Percentiles rank a stretch among this genome's conserved stretches.
phyloP scores from a whole-genome alignment of 2,329 filamentous ascomycete genomes.

The Fusarium incarnatum region DNA sequence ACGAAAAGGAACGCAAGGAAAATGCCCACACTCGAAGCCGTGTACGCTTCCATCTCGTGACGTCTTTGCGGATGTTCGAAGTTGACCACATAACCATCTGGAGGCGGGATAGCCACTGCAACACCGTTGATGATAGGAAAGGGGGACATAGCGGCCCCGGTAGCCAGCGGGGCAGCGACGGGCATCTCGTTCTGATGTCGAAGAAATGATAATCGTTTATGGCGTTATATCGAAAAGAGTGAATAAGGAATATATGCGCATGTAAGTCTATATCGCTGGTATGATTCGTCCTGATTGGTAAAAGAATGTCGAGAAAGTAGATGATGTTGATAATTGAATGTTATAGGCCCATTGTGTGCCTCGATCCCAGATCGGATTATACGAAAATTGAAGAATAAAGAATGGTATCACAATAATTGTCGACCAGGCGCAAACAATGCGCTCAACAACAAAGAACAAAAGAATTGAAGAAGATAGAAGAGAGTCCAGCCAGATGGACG shows the following conservation, averaged over 20 bases:
- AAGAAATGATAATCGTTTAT: background rate
- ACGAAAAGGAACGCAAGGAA: conserved; percentile 40
- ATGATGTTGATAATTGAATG: background rate
- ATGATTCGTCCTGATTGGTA: background rate
- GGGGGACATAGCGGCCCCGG: conserved; percentile 8
- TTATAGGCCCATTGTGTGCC: background rate
- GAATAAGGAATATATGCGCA: too few relatives aligned
- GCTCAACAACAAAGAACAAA: background rate
- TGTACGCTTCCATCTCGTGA: conserved; percentile 36
- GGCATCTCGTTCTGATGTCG: background rate
- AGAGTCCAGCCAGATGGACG: background rate
- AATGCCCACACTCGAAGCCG: conserved; percentile 35
- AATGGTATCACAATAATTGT: background rate
- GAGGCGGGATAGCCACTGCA: conserved; percentile 40
- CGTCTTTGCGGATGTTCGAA: conserved; percentile 49
- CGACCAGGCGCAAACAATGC: background rate
- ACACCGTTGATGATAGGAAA: conserved; percentile 38
- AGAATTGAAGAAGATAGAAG: conserved; percentile 2
- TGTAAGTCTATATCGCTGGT: background rate
- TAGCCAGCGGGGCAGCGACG: background rate
- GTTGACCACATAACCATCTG: conserved; percentile 50
- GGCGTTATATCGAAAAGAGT: background rate
- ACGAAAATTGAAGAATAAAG: background rate
- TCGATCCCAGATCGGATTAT: conserved; percentile 10
- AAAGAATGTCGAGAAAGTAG: background rate